Evolutionary conservation across 1,284 basidiomycete species (phyloP).

Genomic region (Heterobasidion irregulare): DNA sequence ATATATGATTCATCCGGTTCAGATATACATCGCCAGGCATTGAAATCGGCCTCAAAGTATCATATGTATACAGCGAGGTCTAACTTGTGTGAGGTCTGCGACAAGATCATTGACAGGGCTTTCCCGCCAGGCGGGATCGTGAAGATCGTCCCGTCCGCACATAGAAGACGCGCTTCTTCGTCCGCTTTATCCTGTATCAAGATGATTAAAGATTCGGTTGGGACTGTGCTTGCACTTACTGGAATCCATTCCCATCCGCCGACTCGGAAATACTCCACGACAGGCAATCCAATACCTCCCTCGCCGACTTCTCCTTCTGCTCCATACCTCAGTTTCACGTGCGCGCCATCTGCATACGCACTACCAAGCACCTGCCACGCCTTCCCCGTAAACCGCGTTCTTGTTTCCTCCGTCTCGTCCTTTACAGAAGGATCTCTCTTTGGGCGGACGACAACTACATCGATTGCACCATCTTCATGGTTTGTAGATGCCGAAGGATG

Average conservation of each 20-base stretch:
- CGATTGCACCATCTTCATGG: slow-evolving; percentile 35
- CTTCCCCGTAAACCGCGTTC: slow-evolving; percentile 40
- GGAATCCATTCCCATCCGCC: slow-evolving; percentile 83
- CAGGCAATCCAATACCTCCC: slow-evolving; percentile 37
- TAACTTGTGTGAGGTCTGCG: slow-evolving; percentile 21
- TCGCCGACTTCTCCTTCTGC: slow-evolving; percentile 32
- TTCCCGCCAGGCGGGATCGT: slow-evolving; percentile 47
- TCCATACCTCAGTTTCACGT: slow-evolving; percentile 54
- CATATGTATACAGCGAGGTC: slow-evolving; percentile 36
- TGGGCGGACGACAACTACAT: slow-evolving; percentile 82
- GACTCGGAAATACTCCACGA: slow-evolving; percentile 80
- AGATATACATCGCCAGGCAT: no score
- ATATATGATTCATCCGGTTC: no score
- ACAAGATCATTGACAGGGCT: slow-evolving; percentile 36
- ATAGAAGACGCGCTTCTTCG: slow-evolving; percentile 54
- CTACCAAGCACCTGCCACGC: slow-evolving; percentile 44
- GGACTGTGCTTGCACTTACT: slow-evolving; percentile 32
- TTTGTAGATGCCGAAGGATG: slow-evolving; percentile 26
- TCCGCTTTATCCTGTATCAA: slow-evolving; percentile 43
- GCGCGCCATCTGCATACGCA: slow-evolving; percentile 70
- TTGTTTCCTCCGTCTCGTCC: slow-evolving; percentile 24
- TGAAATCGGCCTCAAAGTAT: background rate
- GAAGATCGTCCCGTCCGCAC: slow-evolving; percentile 67
- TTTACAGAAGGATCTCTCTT: slow-evolving; percentile 47
- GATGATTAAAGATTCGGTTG: slow-evolving; percentile 2